Base-by-base conservation (phyloP, 1,284 basidiomycete genomes). In the Cryptococcus sp. region DNA sequence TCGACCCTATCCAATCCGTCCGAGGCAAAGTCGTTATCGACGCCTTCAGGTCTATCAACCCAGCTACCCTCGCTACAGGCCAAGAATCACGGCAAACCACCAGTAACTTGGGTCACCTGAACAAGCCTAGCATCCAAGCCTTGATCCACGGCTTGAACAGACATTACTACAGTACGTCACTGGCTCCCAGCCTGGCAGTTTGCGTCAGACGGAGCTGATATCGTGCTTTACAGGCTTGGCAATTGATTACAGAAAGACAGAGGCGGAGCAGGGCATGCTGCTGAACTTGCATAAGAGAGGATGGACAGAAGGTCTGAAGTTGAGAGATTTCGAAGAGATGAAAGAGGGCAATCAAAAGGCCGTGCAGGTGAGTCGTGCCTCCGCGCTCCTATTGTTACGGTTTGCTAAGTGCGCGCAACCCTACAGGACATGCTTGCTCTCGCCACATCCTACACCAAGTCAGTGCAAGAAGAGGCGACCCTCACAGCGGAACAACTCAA, bases 11-110 rank as follows among this genome's bases (percentile, higher is more conserved):
- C 74, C 96, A 99, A 80, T 98, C 94, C 27, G 96, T 99, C 70
- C 94, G 98, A 77, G 93, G 93, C 57, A 94, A 94, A 78, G 96
- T 99, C 47, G 96, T 99, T 59, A 98, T 99, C 67, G 96, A 99
- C 80, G 96, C 96, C 7, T 99, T 99, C 85, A 89, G 96, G 62
- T 88, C 93, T 47, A 97, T 97, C 80, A 89, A 89, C 74, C 90
- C 93, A 38, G 87, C 90, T 68, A 84, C 87, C 48, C 87, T 95
- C 64, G 77, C 82, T 73, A 79, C 91, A 68, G 94, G 96, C 56
- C 89, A 93, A 63, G 96, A 99, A 80, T 91, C 93, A 17, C 86
- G 96, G 31, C 96, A 99, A 78, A 97, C 93, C 54, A 99, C 96
- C 15, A 93, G 91, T 45, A 99, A 99, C 77, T 94, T 99, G 61